phyloP scores from a whole-genome alignment of 2,329 filamentous ascomycete species.

The Cadophora luteo-olivacea region DNA sequence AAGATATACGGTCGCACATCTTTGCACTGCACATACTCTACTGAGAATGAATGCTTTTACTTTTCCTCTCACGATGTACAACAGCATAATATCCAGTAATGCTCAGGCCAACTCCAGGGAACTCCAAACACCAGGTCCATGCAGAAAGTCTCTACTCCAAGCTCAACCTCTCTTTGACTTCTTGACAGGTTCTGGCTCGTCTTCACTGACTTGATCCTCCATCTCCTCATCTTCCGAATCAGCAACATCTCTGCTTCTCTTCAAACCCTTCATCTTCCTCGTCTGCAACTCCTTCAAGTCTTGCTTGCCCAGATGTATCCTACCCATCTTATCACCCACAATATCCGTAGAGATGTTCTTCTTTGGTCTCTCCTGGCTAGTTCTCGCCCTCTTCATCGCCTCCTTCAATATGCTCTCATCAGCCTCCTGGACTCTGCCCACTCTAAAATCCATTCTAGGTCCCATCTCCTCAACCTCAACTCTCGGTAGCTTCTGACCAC shows the following conservation, averaged over 20 bases:
- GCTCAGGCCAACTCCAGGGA: slow-evolving; percentile 15
- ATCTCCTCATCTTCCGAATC: slow-evolving; percentile 59
- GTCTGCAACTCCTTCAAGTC: slow-evolving; percentile 89
- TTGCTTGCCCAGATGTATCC: slow-evolving; percentile 89
- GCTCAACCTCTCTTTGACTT: slow-evolving; percentile 39
- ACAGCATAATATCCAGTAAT: background rate
- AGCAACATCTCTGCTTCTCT: slow-evolving; percentile 74
- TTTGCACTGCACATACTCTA: background rate
- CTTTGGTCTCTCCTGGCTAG: slow-evolving; percentile 78
- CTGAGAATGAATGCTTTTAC: background rate
- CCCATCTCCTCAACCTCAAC: slow-evolving; percentile 97
- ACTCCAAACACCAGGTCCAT: slow-evolving; percentile 39
- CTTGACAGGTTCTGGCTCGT: slow-evolving; percentile 38
- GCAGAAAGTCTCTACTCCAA: slow-evolving; percentile 17
- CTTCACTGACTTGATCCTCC: slow-evolving; percentile 52
- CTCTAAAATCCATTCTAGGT: slow-evolving; percentile 87
- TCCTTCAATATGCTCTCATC: slow-evolving; percentile 85
- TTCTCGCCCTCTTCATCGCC: slow-evolving; percentile 85
- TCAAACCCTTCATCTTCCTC: slow-evolving; percentile 99
- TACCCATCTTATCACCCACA: slow-evolving; percentile 95
- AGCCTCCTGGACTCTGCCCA: slow-evolving; percentile 81
- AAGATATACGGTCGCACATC: too few species aligned
- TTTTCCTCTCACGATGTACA: background rate
- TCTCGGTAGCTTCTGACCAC: slow-evolving; percentile 83
- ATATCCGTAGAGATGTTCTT: slow-evolving; percentile 94